Base-by-base conservation (phyloP, 2,329 filamentous ascomycete genomes). In the Nannizziopsis arthrosporioides region DNA sequence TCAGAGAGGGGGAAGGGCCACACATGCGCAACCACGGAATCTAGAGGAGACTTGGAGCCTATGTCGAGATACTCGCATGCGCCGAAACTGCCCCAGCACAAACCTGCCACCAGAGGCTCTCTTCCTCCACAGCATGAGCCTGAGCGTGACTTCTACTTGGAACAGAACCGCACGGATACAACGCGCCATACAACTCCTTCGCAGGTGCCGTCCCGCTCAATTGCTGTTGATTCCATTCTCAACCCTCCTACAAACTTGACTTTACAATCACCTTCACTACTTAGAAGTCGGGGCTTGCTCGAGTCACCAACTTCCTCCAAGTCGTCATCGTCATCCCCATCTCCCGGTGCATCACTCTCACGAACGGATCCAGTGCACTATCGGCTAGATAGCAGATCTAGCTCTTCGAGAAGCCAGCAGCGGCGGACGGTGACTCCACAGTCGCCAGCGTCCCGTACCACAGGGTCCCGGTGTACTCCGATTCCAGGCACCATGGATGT, bases 141-240 rank as follows among this genome's bases (percentile, higher is more conserved):
- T 22, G 34, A 35, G 22, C 22, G 22, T 27, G 22, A 27, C 22
- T 27, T 4, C 7, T 27, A 27, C 22, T 27, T 7, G 22, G 22
- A 27, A 27, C 22, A 27, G 18, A 32, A 41, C 18, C 19, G 17
- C 32, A 31, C 39, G 40, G 19, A 40, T 14, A 18, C 27, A 14
- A 19, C 40, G 19, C 39, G 40, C 22, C 39, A 44, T 44, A 31
- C 46, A 11, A 43, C 46, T 43, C 40, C 46, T 32, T 9, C 14
- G 1, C 46, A 39, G n/a, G 38, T 15, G 4, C 57, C 59, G 38
- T 58, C 61, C 38, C 62, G 65, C 36, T 61, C 64, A 19, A 63
- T 68, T 51, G 65, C 63, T 8, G 63, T 69, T n/a, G 64, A 66
- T 49, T 58, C 66, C 9, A 68, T 69, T 48, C 52, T 69, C 51